A percentile compares a stretch with the other conserved stretches of the same genome.
Evolutionary conservation across 179 eudicot genomes (phyloP).

Genomic region (Beta lomatogona): DNA sequence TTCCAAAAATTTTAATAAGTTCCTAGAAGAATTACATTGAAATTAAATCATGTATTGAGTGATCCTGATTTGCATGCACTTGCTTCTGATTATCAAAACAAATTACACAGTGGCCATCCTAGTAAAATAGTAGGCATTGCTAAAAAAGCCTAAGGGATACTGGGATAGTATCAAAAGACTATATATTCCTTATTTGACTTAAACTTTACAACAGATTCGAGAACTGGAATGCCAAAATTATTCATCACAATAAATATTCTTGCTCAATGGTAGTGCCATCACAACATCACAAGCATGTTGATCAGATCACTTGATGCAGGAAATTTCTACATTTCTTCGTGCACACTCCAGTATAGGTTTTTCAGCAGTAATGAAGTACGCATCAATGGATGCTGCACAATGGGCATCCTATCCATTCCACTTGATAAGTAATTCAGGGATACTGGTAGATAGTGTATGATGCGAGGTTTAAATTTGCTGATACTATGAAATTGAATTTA

Average conservation of each 20-base stretch:
- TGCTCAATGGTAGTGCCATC: background rate
- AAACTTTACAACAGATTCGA: background rate
- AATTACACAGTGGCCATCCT: background rate
- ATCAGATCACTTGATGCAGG: background rate
- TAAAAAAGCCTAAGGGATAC: background rate
- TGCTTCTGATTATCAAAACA: background rate
- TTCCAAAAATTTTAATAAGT: background rate
- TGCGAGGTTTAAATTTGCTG: no score
- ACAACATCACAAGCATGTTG: background rate
- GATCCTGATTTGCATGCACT: background rate
- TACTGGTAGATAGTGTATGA: no score
- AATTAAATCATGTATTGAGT: background rate
- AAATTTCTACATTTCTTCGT: constrained; percentile 57
- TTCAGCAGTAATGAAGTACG: constrained; percentile 86
- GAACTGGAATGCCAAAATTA: background rate
- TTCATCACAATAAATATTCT: background rate
- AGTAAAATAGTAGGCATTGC: background rate
- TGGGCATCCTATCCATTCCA: no score
- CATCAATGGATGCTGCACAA: constrained; percentile 73
- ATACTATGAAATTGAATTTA: no score
- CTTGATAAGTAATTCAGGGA: no score
- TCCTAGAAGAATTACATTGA: background rate
- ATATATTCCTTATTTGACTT: background rate
- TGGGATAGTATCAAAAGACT: background rate
- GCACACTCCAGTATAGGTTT: constrained; percentile 80